Evolutionary conservation across 805 yeast genomes (phyloP).

Genomic region (Metschnikowia matae): DNA sequence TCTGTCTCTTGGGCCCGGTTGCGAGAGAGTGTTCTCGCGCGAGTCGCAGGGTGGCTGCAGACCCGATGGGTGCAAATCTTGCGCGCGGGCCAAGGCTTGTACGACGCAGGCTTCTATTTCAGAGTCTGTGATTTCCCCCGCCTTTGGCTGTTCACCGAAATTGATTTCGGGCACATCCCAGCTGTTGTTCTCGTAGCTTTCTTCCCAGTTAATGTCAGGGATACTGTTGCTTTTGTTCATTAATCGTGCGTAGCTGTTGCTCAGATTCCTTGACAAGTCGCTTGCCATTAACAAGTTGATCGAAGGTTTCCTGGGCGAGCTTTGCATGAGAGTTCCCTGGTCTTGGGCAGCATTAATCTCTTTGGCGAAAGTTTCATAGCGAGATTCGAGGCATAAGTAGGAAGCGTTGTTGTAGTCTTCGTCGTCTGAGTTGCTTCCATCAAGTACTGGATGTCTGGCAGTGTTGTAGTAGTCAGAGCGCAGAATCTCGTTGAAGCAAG

Average conservation of each 20-base stretch:
- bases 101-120: slow-evolving; percentile 1
- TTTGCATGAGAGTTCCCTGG: neutral
- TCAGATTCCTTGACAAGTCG: neutral
- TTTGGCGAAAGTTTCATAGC: neutral
- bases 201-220: neutral
- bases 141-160: neutral
- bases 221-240: neutral
- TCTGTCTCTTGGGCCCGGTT: neutral
- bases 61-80: neutral
- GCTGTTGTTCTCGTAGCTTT: neutral
- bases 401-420: neutral
- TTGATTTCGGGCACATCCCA: neutral
- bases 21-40: neutral
- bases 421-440: slow-evolving; percentile 3
- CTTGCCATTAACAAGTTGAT: neutral
- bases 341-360: neutral
- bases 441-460: neutral
- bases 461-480: neutral
- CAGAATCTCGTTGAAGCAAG: neutral
- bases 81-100: neutral
- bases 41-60: neutral
- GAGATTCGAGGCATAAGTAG: neutral
- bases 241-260: neutral
- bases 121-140: neutral
- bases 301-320: neutral